Conservation (phyloP, 2,329 filamentous ascomycete species). For the Aspergillus sp. region DNA sequence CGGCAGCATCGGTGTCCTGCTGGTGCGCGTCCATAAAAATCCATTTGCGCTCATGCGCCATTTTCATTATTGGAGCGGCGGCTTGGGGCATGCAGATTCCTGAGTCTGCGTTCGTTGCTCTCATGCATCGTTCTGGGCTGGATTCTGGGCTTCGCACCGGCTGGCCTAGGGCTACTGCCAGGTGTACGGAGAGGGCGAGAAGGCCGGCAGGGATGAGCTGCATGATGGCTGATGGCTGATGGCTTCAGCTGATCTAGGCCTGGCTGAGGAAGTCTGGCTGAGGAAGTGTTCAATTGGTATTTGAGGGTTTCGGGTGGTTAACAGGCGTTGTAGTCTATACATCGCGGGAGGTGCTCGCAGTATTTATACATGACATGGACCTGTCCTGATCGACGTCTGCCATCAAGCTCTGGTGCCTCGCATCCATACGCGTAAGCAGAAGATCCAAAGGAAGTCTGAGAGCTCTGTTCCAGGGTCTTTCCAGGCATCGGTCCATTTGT, state of each 20-base stretch:
- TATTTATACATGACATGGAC: not conserved
- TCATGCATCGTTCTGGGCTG: not conserved
- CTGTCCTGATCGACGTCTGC: no score
- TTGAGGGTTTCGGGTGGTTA: not conserved
- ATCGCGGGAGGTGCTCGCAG: not conserved
- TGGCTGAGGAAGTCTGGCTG: not conserved
- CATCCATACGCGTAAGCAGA: not conserved
- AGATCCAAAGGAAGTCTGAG: not conserved
- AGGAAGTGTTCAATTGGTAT: not conserved
- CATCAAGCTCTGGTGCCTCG: not conserved
- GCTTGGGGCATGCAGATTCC: not conserved
- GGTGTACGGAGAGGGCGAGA: constrained; percentile 13
- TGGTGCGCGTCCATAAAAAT: no score
- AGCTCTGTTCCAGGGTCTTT: not conserved
- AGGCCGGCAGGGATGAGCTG: constrained; percentile 5
- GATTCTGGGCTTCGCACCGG: constrained; percentile 4
- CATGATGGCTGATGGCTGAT: not conserved
- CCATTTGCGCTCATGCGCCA: no score
- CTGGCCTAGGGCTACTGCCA: constrained; percentile 11
- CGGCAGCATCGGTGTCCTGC: no score
- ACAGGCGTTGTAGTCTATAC: not conserved
- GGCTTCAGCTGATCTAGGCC: not conserved
- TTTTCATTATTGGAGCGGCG: no score
- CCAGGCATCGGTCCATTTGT: not conserved
- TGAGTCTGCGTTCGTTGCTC: not conserved